These are phyloP conservation scores for Huntiella decipiens DNA, from an alignment of 2,329 filamentous ascomycete genomes.

Conservation along the genomic window DNA sequence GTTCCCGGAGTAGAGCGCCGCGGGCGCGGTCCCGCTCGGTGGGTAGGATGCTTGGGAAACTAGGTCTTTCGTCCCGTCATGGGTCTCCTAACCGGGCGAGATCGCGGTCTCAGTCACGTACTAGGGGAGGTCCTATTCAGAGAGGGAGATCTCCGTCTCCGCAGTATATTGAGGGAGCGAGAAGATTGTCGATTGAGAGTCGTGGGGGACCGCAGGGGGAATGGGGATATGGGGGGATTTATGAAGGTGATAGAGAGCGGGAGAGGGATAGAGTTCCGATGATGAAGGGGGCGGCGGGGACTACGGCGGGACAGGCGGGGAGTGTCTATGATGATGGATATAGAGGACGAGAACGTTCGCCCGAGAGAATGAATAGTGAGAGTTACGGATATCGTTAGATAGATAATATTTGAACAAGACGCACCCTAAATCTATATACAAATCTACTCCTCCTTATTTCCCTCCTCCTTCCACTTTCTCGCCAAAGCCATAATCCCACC, in stretches of 20 bases:
- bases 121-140: not conserved
- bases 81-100: not conserved
- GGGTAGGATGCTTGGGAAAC: constrained; percentile 39
- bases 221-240: too few species aligned
- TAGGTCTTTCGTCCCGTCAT: constrained; percentile 32
- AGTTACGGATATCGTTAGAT: not conserved
- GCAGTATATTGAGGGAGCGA: not conserved
- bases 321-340: constrained; percentile 19
- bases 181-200: not conserved
- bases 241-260: too few species aligned
- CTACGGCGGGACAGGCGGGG: constrained; percentile 12
- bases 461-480: constrained; percentile 64
- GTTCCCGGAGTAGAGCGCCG: constrained; percentile 8
- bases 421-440: not conserved
- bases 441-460: constrained; percentile 17
- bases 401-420: not conserved
- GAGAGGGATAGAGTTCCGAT: not conserved
- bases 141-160: not conserved
- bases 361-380: constrained; percentile 20
- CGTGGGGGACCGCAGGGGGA: not conserved
- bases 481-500: constrained; percentile 72
- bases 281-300: not conserved
- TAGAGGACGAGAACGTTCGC: constrained; percentile 22
- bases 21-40: constrained; percentile 16
- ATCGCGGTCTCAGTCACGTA: not conserved